A percentile compares a stretch with the other conserved stretches of the same genome.
phyloP scores from a whole-genome alignment of 2,329 filamentous ascomycete species.

The Thelonectria olida region DNA sequence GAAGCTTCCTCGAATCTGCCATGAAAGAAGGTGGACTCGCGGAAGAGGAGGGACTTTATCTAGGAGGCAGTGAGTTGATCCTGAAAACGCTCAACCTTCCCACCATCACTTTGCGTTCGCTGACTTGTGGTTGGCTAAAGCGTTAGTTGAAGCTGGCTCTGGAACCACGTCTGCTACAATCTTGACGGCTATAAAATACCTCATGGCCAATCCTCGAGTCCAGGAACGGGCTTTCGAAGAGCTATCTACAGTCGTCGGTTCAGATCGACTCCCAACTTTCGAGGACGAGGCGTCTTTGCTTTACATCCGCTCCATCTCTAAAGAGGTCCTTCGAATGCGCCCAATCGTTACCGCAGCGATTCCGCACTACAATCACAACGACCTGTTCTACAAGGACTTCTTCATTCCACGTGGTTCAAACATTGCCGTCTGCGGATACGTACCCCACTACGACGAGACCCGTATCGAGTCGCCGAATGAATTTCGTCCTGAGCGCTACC shows the following conservation, averaged over 20 bases:
- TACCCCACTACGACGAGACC: slow-evolving; percentile 23
- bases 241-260: slow-evolving; percentile 51
- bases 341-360: slow-evolving; percentile 39
- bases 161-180: slow-evolving; percentile 40
- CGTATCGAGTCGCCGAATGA: slow-evolving; percentile 14
- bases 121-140: too few species aligned
- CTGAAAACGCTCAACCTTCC: too few species aligned
- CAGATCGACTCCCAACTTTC: slow-evolving; percentile 46
- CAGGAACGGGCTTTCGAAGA: slow-evolving; percentile 38
- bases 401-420: slow-evolving; percentile 29
- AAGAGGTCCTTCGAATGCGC: slow-evolving; percentile 54
- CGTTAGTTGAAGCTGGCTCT: slow-evolving; percentile 31
- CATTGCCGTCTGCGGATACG: slow-evolving; percentile 20
- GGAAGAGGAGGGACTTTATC: slow-evolving; percentile 28
- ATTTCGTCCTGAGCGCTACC: slow-evolving; percentile 23
- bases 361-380: slow-evolving; percentile 22
- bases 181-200: slow-evolving; percentile 55
- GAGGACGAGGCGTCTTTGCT: slow-evolving; percentile 50
- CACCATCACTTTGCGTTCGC: too few species aligned
- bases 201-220: slow-evolving; percentile 51
- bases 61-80: slow-evolving; percentile 20
- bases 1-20: slow-evolving; percentile 6
- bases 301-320: slow-evolving; percentile 54
- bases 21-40: slow-evolving; percentile 28
- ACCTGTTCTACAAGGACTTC: slow-evolving; percentile 26